Conservation (phyloP, 306 rosid genomes). For the Rosa multiflora region DNA sequence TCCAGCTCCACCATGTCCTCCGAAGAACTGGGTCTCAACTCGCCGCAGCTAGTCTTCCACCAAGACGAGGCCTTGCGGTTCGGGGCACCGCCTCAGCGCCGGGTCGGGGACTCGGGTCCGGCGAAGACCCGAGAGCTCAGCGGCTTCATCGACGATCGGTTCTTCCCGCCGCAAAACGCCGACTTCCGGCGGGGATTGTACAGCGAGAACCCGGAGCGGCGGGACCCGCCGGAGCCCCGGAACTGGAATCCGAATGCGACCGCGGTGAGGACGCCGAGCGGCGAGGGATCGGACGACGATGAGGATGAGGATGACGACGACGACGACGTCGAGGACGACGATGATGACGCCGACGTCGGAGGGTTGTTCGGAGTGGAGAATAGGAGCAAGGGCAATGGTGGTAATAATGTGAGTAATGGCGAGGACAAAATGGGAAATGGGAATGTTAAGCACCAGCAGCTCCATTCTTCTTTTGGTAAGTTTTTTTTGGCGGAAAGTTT, state of each 20-base stretch:
- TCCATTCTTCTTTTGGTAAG: constrained; percentile 68
- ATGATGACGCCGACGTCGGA: constrained; percentile 47
- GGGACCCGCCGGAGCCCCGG: constrained; percentile 40
- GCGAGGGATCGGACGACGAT: constrained; percentile 67
- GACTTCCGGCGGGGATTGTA: constrained; percentile 68
- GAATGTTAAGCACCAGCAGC: constrained; percentile 44
- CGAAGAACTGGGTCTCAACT: constrained; percentile 51
- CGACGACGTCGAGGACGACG: constrained; percentile 61
- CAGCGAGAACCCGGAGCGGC: constrained; percentile 41
- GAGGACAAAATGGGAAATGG: constrained; percentile 59
- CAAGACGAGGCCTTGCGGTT: constrained; percentile 64
- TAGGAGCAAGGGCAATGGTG: constrained; percentile 41
- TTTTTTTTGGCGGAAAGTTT: neutral
- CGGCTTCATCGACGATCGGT: constrained; percentile 68
- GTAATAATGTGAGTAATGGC: constrained; percentile 30
- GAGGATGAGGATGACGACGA: constrained; percentile 64
- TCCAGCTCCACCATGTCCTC: constrained; percentile 48
- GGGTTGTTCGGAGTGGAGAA: constrained; percentile 47
- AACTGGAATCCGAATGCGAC: constrained; percentile 66
- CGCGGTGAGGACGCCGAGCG: constrained; percentile 46
- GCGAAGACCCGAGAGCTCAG: constrained; percentile 71
- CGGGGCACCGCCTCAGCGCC: constrained; percentile 49
- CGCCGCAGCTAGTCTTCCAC: constrained; percentile 57
- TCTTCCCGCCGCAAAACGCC: constrained; percentile 44
- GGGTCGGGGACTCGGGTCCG: constrained; percentile 54